Base-by-base conservation (phyloP, 495 filamentous ascomycete genomes). In the Aspergillus haitiensis region DNA sequence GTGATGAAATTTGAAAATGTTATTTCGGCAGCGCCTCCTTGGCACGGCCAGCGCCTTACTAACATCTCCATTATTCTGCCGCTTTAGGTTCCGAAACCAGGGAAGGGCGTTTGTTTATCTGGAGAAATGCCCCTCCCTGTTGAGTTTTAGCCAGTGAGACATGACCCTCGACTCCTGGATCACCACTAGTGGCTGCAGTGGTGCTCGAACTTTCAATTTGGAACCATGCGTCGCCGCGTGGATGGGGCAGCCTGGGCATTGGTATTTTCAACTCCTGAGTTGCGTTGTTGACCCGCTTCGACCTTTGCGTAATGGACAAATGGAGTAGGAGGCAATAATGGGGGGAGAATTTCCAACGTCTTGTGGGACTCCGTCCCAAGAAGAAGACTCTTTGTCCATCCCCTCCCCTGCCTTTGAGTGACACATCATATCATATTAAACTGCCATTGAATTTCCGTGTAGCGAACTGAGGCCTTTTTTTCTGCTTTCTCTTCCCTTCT, bases 361-460 rank as follows among this genome's bases (percentile, higher is more conserved):
- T 46, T 46, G 42, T 46, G 42, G 42, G 7, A 15, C 12, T 16
- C 11, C n/a, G 42, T n/a, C 7, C 6, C 12, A 40, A 40, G n/a
- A n/a, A n/a, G n/a, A n/a, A n/a, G 13, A 2, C 37, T 13, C 37
- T 40, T 13, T 40, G 13, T 16, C 12, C 42, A 46, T n/a, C 42
- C 8, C 11, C 15, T 27, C 21, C 21, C 21, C 21, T 27, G 3
- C 21, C 42, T 15, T 16, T 8, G 42, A 13, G 15, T 46, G 42
- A 46, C 18, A 46, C 18, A 16, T 46, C 42, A 46, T 13, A 16
- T 46, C 42, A 46, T 13, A 46, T 46, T 46, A 46, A 46, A 40
- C 15, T 15, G 8, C 15, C 8, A 46, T 46, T 46, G 15, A 16
- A 15, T 13, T 16, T 16, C 18, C 12, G 42, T 13, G 6, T 46